A percentile compares a stretch with the other conserved stretches of the same genome.
These are phyloP conservation scores for Mortierella sp. DNA, from an alignment of 371 early-diverging fungal genomes.

Conservation along the genomic window DNA sequence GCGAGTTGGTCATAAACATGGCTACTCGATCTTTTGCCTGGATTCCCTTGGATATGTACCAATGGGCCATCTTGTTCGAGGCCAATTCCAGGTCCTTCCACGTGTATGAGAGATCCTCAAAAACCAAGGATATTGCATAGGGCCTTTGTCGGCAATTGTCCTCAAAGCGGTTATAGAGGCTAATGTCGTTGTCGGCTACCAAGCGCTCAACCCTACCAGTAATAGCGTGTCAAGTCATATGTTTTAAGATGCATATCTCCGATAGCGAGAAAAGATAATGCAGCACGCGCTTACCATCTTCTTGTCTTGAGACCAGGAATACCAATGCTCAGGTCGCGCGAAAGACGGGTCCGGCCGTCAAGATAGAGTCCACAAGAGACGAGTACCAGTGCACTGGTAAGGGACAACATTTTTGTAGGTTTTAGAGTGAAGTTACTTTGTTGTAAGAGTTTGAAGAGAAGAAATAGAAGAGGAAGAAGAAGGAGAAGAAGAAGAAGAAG, in stretches of 20 bases:
- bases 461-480: background rate
- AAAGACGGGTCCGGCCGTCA: conserved; percentile 24
- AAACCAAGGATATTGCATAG: conserved; percentile 28
- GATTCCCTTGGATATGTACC: conserved; percentile 41
- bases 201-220: conserved; percentile 10
- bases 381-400: conserved; percentile 17
- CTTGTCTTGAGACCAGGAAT: conserved; percentile 17
- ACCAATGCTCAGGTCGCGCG: conserved; percentile 20
- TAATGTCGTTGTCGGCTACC: conserved; percentile 17
- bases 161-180: conserved; percentile 46
- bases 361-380: conserved; percentile 17
- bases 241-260: background rate
- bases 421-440: no score
- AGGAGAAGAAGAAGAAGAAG: background rate
- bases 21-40: conserved; percentile 41
- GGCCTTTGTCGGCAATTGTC: conserved; percentile 26
- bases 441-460: background rate
- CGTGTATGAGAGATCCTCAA: conserved; percentile 43
- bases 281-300: background rate
- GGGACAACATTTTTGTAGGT: conserved; percentile 17
- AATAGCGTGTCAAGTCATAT: background rate
- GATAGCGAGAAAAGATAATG: background rate
- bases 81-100: conserved; percentile 51
- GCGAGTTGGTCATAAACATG: conserved; percentile 49
- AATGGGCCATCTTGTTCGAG: conserved; percentile 43